Percentiles rank a stretch among this genome's conserved stretches.
Evolutionary conservation across 257 asterid species (phyloP).

Genomic region (Salvia rosmarinus): DNA sequence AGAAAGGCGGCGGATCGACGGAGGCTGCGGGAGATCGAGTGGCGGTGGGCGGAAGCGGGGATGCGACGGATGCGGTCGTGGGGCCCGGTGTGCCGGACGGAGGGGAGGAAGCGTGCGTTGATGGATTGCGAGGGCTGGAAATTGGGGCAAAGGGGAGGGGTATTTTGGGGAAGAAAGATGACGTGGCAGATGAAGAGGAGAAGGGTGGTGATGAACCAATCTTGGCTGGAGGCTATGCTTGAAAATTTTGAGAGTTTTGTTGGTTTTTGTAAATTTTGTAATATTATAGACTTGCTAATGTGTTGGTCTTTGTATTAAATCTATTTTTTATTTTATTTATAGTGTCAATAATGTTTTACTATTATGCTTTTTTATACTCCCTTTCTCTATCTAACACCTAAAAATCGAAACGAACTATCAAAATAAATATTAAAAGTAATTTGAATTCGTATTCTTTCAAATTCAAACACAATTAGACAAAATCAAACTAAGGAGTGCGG

Average conservation of each 20-base stretch:
- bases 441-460: no score
- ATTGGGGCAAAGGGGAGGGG: constrained; percentile 54
- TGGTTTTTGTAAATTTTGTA: background rate
- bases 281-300: background rate
- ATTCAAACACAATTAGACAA: no score
- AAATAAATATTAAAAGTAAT: no score
- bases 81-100: constrained; percentile 32
- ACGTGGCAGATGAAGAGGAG: constrained; percentile 41
- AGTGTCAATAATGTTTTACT: no score
- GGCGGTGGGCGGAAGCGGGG: constrained; percentile 43
- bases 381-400: no score
- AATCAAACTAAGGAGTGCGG: no score
- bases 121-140: constrained; percentile 64
- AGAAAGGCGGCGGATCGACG: constrained; percentile 55
- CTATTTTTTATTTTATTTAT: no score
- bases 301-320: no score
- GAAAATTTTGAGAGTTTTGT: background rate
- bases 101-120: constrained; percentile 58
- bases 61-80: constrained; percentile 43
- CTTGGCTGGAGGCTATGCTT: constrained; percentile 51
- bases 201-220: constrained; percentile 41
- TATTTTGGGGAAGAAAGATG: constrained; percentile 43
- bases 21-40: constrained; percentile 52
- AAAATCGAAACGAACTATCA: no score
- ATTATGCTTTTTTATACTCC: no score